Evolutionary conservation across 768 basidiomycete genomes (phyloP), one percentile per base, ranked within the genome.

Genomic region (Hebeloma cylindrosporum): DNA sequence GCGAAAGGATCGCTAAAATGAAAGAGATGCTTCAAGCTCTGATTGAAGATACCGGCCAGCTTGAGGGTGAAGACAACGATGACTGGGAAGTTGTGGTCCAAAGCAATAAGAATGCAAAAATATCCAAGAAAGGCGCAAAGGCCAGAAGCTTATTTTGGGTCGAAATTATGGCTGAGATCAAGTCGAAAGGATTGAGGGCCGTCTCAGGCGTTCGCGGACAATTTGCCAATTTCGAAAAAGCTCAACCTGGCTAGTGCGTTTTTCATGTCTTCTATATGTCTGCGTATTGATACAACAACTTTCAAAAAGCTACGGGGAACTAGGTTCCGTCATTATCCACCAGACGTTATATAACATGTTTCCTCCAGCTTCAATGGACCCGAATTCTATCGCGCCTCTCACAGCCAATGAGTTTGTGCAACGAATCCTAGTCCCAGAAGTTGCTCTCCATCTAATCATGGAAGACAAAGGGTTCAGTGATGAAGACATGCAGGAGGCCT

Each of bases 371-470:
- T 64, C 73, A 0, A 75, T 88, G 34, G 69, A 80, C 43, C 69
- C 78, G 0, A 59, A 66, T n/a, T 62, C 72, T 8, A 75, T 82
- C 18, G 62, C 71, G 0, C 86, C 94, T 0, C 75, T 97, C 17
- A 78, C 81, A 1, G 72, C 82, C 0, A 76, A 79, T 25, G 85
- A 91, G 46, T 95, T 93, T 58, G 73, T 92, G 27, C 82, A 86
- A 28, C 82, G 83, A 11, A 75, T 97, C 22, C 77, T 98, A n/a
- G 82, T 97, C 2, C 95, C 95, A 1, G 94, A 97, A 65, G 80
- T 85, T 0, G 90, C 85, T 0, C 71, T 85, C 29, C 71, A 77
- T 17, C 78, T 98, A n/a, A 90, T 97, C 48, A 81, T 81, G 70
- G 73, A 86, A 46, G 93, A 98, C 60, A 77, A 77, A 56, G 48